Conservation (phyloP, 2,329 filamentous ascomycete species). For the Trichoderma semiorbis region DNA sequence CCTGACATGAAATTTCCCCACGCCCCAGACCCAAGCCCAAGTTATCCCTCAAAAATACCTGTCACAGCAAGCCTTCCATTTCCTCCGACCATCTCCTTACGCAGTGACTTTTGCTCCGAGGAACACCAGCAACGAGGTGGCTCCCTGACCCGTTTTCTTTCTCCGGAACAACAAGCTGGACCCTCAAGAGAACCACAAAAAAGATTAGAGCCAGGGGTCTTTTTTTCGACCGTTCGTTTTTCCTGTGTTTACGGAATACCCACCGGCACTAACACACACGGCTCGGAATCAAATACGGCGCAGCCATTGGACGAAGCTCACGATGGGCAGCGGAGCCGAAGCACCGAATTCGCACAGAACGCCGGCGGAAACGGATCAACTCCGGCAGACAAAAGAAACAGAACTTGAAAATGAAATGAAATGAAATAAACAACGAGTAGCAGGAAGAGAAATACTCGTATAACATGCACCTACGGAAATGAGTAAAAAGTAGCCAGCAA, state of each 20-base stretch:
- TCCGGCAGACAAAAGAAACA: background rate
- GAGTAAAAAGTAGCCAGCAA: background rate
- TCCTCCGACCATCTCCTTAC: background rate
- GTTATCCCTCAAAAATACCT: background rate
- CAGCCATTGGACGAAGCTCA: background rate
- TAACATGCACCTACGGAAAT: background rate
- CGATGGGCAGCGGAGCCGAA: background rate
- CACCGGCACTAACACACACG: background rate
- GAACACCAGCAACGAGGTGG: background rate
- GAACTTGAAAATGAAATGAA: background rate
- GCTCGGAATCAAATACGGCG: background rate
- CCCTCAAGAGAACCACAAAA: background rate
- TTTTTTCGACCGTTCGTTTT: background rate
- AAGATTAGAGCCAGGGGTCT: background rate
- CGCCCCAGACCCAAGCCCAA: background rate
- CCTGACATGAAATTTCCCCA: background rate
- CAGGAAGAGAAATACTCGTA: background rate
- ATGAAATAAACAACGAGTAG: background rate
- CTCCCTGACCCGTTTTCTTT: background rate
- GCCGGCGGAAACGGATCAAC: conserved; percentile 10
- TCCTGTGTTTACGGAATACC: background rate
- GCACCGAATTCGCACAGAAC: background rate
- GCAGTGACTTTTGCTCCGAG: background rate
- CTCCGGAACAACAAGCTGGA: background rate
- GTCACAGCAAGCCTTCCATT: background rate